These are phyloP conservation scores for Casuarina cunninghamiana DNA, from an alignment of 306 rosid genomes.

Conservation along the genomic window DNA sequence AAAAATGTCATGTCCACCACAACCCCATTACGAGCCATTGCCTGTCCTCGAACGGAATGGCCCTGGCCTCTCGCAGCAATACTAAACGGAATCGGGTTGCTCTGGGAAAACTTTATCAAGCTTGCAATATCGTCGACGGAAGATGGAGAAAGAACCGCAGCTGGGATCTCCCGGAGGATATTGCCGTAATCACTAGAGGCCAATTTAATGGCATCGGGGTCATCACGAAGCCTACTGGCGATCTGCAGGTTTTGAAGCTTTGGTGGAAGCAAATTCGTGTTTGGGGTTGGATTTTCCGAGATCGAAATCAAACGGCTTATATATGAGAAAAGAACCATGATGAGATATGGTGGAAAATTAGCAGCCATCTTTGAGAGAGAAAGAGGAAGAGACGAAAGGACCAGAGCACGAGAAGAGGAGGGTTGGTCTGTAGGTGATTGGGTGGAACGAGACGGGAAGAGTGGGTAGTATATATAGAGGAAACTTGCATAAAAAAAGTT, in stretches of 20 bases:
- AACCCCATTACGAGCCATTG: constrained; percentile 65
- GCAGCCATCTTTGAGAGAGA: constrained; percentile 42
- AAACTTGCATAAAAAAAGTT: neutral
- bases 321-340: constrained; percentile 28
- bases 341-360: constrained; percentile 26
- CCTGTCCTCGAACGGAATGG: constrained; percentile 67
- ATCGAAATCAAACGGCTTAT: constrained; percentile 44
- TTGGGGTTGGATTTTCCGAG: constrained; percentile 38
- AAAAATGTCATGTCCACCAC: constrained; percentile 60
- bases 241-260: constrained; percentile 15
- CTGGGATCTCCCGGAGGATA: constrained; percentile 41
- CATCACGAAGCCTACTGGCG: constrained; percentile 41
- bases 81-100: constrained; percentile 37
- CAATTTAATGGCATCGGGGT: constrained; percentile 40
- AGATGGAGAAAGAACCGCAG: constrained; percentile 57
- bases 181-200: constrained; percentile 75
- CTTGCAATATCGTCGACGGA: constrained; percentile 46
- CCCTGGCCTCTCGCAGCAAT: constrained; percentile 70
- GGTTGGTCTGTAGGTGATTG: constrained; percentile 16
- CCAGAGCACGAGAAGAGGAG: neutral
- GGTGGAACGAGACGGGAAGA: neutral
- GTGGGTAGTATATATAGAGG: constrained; percentile 32
- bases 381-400: constrained; percentile 14
- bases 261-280: constrained; percentile 23
- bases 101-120: constrained; percentile 46